These are phyloP conservation scores for Tricholoma bakamatsutake DNA, from an alignment of 768 basidiomycete species.

Conservation along the genomic window DNA sequence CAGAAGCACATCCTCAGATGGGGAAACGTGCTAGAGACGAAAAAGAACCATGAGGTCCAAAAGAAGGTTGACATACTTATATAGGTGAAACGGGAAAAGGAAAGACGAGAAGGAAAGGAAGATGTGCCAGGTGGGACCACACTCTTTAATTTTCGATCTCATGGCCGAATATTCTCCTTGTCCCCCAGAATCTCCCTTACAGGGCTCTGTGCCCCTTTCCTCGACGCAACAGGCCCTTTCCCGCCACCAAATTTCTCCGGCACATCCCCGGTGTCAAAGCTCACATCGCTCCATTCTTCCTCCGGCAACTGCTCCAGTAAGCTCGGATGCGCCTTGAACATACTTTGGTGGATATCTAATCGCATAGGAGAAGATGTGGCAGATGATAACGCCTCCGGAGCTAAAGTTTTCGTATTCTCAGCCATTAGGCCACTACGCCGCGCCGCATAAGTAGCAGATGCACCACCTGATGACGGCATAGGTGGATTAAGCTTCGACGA, in stretches of 20 bases:
- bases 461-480: slow-evolving; percentile 47
- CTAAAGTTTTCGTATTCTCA: slow-evolving; percentile 19
- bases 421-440: slow-evolving; percentile 23
- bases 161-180: slow-evolving; percentile 43
- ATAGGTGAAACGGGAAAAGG: background rate
- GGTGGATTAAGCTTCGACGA: slow-evolving; percentile 33
- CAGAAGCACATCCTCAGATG: background rate
- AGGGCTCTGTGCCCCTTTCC: slow-evolving; percentile 17
- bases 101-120: background rate
- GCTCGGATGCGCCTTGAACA: slow-evolving; percentile 31
- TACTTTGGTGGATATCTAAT: background rate
- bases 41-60: background rate
- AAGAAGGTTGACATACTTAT: background rate
- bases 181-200: slow-evolving; percentile 37
- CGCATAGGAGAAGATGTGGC: slow-evolving; percentile 2
- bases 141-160: background rate
- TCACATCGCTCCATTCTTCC: slow-evolving; percentile 48
- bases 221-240: slow-evolving; percentile 3
- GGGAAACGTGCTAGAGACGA: background rate
- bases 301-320: slow-evolving; percentile 55
- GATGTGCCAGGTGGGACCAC: background rate
- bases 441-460: slow-evolving; percentile 42
- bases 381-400: slow-evolving; percentile 3
- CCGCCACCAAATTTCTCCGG: slow-evolving; percentile 8
- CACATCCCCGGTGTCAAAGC: slow-evolving; percentile 40